These are phyloP conservation scores for Metschnikowia santaceciliae DNA, from an alignment of 805 yeast genomes.

Conservation along the genomic window DNA sequence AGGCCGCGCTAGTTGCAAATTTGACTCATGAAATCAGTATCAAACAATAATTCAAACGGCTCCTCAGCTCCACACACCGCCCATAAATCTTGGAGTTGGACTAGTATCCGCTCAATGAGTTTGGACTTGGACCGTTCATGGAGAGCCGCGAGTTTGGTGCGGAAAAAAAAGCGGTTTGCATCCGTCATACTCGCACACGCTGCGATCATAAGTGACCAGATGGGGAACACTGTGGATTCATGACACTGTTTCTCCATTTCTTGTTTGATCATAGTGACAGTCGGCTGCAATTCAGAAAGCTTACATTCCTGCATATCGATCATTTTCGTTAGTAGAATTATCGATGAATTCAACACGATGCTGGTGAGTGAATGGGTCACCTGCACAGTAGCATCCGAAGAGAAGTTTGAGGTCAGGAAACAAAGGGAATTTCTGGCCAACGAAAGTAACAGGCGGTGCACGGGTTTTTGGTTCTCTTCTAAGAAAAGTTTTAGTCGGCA, in stretches of 20 bases:
- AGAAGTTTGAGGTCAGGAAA: background rate
- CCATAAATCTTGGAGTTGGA: slow-evolving; percentile 15
- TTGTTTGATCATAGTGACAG: slow-evolving; percentile 6
- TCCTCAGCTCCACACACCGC: slow-evolving; percentile 12
- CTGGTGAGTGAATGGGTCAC: slow-evolving; percentile 12
- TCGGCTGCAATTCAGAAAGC: slow-evolving; percentile 3
- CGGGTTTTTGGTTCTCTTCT: background rate
- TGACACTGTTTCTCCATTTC: slow-evolving; percentile 10
- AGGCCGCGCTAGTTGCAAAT: slow-evolving; percentile 8
- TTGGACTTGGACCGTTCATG: slow-evolving; percentile 6
- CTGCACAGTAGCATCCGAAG: background rate
- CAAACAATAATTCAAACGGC: slow-evolving; percentile 14
- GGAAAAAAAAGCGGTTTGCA: slow-evolving; percentile 8
- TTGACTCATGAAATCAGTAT: slow-evolving; percentile 14
- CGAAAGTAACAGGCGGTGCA: slow-evolving; percentile 6
- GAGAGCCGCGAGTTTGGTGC: slow-evolving; percentile 2
- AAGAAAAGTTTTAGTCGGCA: slow-evolving; percentile 13
- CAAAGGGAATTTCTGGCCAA: slow-evolving; percentile 8
- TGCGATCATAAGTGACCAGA: slow-evolving; percentile 16
- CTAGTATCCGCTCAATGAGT: slow-evolving; percentile 8
- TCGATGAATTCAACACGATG: slow-evolving; percentile 9
- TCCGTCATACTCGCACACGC: slow-evolving; percentile 10
- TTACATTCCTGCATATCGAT: background rate
- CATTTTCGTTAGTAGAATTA: slow-evolving; percentile 12
- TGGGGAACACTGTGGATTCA: slow-evolving; percentile 11